Evolutionary conservation across 208 protist genomes (phyloP), one percentile per base, ranked within the genome.

Genomic region (Entamoeba invadens): DNA sequence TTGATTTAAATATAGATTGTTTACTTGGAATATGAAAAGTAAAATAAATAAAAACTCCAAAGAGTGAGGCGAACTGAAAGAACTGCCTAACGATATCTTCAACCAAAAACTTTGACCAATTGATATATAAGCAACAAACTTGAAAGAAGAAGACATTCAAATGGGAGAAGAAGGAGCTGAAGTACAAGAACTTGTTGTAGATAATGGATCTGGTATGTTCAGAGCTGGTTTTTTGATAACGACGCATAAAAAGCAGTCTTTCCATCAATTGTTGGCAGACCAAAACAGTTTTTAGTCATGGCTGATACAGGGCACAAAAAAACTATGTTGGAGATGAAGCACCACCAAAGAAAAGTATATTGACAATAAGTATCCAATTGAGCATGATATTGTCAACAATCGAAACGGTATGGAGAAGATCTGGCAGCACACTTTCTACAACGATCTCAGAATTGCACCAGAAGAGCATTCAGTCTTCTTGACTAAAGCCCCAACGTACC

Each of bases 401-500:
- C 94, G 95, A 47, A 93, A 93, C 35, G 93, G 93, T 46, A 94
- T 95, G 94, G 42, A 94, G 72, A 95, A 94, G 95, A 96, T 96
- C 93, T 99, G 98, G 98, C 97, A 99, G 95, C 98, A 99, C 95
- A 98, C 98, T 93, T 99, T 99, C 96, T 98, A 98, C 96, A 99
- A 99, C 95, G 98, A 99, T 96, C 97, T 99, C 46, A 97, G 98
- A 91, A 97, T 99, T 42, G 97, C 97, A 92, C 98, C 98, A n/a
- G 97, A 99, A 94, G 97, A 99, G 93, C 98, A 99, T n/a, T n/a
- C 97, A 98, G 98, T 93, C 97, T 99, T 87, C 96, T 98, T n/a
- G 94, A 97, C 77, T 97, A 98, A 95, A 97, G 96, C 21, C 97
- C 97, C 44, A 96, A 97, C 51, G 98, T 98, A 95, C 97, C 97